A percentile compares a stretch with the other conserved stretches of the same genome.
Evolutionary conservation across 1,284 basidiomycete genomes (phyloP).

Genomic region (Flammula alnicola): DNA sequence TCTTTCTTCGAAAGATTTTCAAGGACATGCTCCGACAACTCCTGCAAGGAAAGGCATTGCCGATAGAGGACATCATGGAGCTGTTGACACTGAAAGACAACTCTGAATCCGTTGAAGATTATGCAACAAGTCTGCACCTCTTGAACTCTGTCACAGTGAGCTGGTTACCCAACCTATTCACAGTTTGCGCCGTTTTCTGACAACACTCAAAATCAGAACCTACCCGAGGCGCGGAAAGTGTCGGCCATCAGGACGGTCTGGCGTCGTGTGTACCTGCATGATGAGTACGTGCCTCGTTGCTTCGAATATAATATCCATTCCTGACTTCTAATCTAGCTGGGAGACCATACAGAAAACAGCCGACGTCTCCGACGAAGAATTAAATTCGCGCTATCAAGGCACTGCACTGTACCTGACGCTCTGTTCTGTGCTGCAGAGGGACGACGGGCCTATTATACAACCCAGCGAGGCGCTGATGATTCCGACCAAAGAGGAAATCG

Average conservation of each 20-base stretch:
- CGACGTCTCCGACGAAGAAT: constrained; percentile 71
- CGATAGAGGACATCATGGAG: constrained; percentile 73
- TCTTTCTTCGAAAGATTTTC: constrained; percentile 55
- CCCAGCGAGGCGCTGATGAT: constrained; percentile 58
- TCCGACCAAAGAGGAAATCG: constrained; percentile 61
- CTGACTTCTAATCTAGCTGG: constrained; percentile 57
- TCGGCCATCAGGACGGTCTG: constrained; percentile 80
- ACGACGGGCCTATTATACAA: constrained; percentile 53
- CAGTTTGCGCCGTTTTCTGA: neutral
- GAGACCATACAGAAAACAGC: constrained; percentile 66
- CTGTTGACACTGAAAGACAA: constrained; percentile 77
- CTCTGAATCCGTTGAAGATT: constrained; percentile 56
- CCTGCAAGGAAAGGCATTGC: constrained; percentile 69
- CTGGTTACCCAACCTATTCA: neutral
- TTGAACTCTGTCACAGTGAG: constrained; percentile 59
- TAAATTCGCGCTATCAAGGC: constrained; percentile 64
- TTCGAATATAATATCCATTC: neutral
- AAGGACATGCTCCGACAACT: constrained; percentile 66
- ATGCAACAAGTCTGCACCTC: constrained; percentile 66
- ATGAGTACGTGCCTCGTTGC: constrained; percentile 62
- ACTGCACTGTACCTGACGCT: constrained; percentile 76
- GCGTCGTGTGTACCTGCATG: constrained; percentile 86
- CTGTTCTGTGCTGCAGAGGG: constrained; percentile 47
- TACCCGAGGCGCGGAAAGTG: constrained; percentile 71
- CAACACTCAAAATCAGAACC: constrained; percentile 44